Base-by-base conservation (phyloP, 2,329 filamentous ascomycete genomes). In the Emergomyces orientalis region DNA sequence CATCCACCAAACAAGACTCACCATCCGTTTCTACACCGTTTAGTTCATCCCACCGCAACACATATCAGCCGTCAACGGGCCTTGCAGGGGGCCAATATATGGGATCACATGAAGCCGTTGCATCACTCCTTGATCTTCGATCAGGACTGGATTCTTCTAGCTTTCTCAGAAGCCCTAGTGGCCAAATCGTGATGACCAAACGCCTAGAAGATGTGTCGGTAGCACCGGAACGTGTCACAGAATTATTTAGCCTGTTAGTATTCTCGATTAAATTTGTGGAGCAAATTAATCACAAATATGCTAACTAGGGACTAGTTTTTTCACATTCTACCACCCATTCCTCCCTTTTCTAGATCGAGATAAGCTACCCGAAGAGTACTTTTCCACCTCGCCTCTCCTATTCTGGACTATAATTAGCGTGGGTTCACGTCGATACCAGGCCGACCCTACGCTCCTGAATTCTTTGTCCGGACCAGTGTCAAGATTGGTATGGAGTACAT, bases 341-440 rank as follows among this genome's bases (percentile, higher is more conserved):
- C 75, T 88, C 32, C 85, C 85, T 0, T 82, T 88, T 65, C 78
- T 88, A 49, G 84, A 86, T 64, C 78, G 78, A 43, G 72, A 79
- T 7, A 76, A 79, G 63, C 74, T 78, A 9, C 80, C 84, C 3
- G 82, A 86, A 32, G 79, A 83, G 59, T 86, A 84, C 71, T 82
- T 82, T 66, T 78, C 78, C 17, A 75, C 81, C 41, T 85, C 83
- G 52, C 83, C 82, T n/a, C 74, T 88, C 6, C 78, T 88, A n/a
- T 87, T 87, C 72, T 88, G 86, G 86, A 84, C 84, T 32, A 84
- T 88, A 57, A 78, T 88, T 54, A 81, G 82, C 45, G 80, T 87
- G 47, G 85, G 85, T 13, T 81, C 84, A 43, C 81, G 86, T 45
- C 81, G 85, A 58, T 87, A 83, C 65, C 78, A 80, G 22, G 71